Conservation (phyloP, 176 grass and related monocot genomes). For the barley (Hordeum vulgare) region MorexV3_pseudomolecules_assembly NC_058524.1:524731264-524731763, state of each 20-base stretch:
- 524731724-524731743: no score
- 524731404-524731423: neutral
- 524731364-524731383: neutral
- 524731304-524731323: neutral
- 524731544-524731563: neutral
- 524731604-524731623: neutral
- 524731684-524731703: no score
- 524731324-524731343: neutral
- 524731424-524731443: neutral
- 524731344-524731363: neutral
- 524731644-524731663: no score
- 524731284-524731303: constrained; percentile 4
- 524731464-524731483: neutral
- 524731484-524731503: neutral
- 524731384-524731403: neutral
- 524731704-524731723: no score
- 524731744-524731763: no score
- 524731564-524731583: neutral
- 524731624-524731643: neutral
- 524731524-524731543: neutral
- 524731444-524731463: neutral
- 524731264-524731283: neutral
- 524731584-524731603: neutral
- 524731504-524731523: constrained; percentile 1
- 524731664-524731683: no score